Conservation (phyloP, 441 rosid genomes). For the Corymbia citriodora region DNA sequence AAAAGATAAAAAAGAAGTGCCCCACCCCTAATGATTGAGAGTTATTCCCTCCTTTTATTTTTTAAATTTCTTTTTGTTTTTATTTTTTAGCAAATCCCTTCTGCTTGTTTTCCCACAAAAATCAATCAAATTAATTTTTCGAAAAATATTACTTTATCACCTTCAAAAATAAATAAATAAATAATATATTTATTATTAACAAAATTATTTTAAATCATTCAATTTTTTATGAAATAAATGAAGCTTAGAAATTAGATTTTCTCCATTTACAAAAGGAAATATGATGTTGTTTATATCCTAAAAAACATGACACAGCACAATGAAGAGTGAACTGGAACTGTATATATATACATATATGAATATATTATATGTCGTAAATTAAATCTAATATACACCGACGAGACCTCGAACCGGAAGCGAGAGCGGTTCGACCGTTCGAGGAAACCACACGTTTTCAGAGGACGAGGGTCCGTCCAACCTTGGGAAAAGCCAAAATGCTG, state of each 20-base stretch:
- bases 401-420: not conserved
- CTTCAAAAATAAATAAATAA: no score
- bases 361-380: not conserved
- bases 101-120: not conserved
- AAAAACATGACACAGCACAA: accelerated
- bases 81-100: not conserved
- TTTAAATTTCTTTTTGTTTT: not conserved
- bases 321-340: not conserved
- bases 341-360: not conserved
- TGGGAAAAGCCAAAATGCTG: not conserved
- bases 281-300: no score
- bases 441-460: not conserved
- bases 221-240: accelerated
- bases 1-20: not conserved
- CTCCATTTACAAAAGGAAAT: not conserved
- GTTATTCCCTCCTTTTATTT: not conserved
- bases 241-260: not conserved
- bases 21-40: not conserved
- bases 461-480: not conserved
- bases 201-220: not conserved
- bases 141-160: not conserved
- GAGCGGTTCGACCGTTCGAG: not conserved
- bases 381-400: not conserved
- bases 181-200: no score
- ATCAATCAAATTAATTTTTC: not conserved